These are phyloP conservation scores for Oemleria cerasiformis DNA, from an alignment of 306 rosid genomes.

Conservation along the genomic window DNA sequence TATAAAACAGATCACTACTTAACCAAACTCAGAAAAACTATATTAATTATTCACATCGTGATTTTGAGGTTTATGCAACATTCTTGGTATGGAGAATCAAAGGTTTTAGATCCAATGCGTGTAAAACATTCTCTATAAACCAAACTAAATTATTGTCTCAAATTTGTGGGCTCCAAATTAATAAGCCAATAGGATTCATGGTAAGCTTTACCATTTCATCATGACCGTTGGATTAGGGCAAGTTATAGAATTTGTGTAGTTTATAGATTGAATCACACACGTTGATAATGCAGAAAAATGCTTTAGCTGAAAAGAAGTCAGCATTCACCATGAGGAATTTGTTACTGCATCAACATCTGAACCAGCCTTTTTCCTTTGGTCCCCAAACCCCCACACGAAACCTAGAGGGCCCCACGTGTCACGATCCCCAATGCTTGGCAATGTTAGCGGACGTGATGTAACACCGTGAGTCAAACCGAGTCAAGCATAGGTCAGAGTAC, in stretches of 20 bases:
- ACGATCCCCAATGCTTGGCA: slow-evolving; percentile 16
- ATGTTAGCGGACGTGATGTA: not conserved
- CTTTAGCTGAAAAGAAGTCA: too few species aligned
- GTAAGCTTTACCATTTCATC: too few species aligned
- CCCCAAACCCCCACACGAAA: slow-evolving; percentile 22
- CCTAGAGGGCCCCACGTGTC: slow-evolving; percentile 1
- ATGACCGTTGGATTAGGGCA: too few species aligned
- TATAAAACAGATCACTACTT: not conserved
- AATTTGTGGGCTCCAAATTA: slow-evolving; percentile 6
- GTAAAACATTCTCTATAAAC: slow-evolving; percentile 9
- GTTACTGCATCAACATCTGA: slow-evolving; percentile 16
- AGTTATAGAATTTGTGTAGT: too few species aligned
- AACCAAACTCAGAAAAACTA: not conserved
- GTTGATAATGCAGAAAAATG: too few species aligned
- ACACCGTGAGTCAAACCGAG: not conserved
- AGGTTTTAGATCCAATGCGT: not conserved
- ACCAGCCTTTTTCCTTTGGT: slow-evolving; percentile 4
- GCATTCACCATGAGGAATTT: not conserved
- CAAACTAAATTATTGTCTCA: not conserved
- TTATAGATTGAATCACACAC: too few species aligned
- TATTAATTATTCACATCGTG: slow-evolving; percentile 8
- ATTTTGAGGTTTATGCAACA: slow-evolving; percentile 5
- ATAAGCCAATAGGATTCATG: not conserved
- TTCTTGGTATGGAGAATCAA: slow-evolving; percentile 1
- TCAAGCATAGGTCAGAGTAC: slow-evolving; percentile 3